Base-by-base conservation (phyloP, 768 basidiomycete species). In the Gymnopilus dilepis region DNA sequence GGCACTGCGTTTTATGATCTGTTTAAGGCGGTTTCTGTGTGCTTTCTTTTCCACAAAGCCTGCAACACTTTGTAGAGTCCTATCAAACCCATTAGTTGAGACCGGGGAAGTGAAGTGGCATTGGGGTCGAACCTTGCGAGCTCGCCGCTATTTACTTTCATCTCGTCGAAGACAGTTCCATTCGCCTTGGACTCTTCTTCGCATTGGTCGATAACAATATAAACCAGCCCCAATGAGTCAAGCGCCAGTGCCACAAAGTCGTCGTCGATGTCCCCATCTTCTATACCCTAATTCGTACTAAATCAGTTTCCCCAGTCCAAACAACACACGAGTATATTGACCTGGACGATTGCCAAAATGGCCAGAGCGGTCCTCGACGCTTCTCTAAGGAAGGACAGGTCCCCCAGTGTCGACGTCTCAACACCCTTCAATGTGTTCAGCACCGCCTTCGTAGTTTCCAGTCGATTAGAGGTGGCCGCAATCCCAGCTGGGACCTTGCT, bases 161-260 rank as follows among this genome's bases (percentile, higher is more conserved):
- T 59, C 42, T 52, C 47, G 34, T 61, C 60, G 3, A 62, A 61
- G 11, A 67, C 55, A 21, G 26, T 30, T 13, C 51, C 33, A 13
- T 52, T 31, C 17, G 17, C 33, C 13, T 58, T 37, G 4, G 61
- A 38, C 24, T 59, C 42, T 22, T 60, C 58, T 31, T 58, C 21
- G 50, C 64, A 65, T 28, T 58, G 57, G 45, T 58, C 58, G 24
- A 66, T 60, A 1, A 68, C 53, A n/a, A 70, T 33, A 30, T 68
- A 70, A 11, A 67, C 60, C 3, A 70, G 56, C 9, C 65, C 69
- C 58, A 63, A 66, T 7, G 65, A 52, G 31, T 68, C 67, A 24
- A 70, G 56, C 12, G 58, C 69, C 5, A 70, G 48, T 17, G 55
- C 26, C 9, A 57, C 59, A 22, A 70, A 64, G 42, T 66, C 59